Percentiles rank a stretch among this genome's conserved stretches.
Conservation (phyloP, 306 rosid genomes). For the Senna siamea region DNA sequence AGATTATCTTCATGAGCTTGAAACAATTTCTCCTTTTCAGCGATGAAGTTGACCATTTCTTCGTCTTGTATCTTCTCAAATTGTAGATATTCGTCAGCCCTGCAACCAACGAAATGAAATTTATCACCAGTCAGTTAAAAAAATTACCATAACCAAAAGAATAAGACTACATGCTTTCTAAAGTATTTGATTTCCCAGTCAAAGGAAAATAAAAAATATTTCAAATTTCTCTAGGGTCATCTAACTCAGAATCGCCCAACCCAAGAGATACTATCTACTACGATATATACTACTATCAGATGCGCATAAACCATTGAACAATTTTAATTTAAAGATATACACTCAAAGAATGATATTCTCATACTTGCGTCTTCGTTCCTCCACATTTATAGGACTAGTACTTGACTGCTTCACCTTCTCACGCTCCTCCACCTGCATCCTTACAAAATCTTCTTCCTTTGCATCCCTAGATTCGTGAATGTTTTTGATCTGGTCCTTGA, state of each 20-base stretch:
- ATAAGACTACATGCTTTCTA: not conserved
- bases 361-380: constrained; percentile 54
- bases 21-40: constrained; percentile 49
- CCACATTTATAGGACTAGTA: constrained; percentile 43
- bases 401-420: constrained; percentile 61
- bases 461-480: constrained; percentile 56
- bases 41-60: constrained; percentile 63
- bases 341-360: constrained; percentile 1
- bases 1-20: constrained; percentile 52
- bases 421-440: constrained; percentile 68
- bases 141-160: not conserved
- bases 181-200: no score
- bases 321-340: not conserved
- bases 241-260: no score
- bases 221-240: no score
- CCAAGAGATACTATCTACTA: not conserved
- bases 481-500: constrained; percentile 54
- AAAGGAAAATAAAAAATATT: no score
- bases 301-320: not conserved
- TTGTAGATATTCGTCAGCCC: constrained; percentile 49
- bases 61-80: constrained; percentile 60
- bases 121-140: not conserved
- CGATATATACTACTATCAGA: not conserved
- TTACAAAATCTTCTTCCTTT: constrained; percentile 72
- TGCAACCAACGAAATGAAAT: constrained; percentile 34